Base-by-base conservation (phyloP, 2,329 filamentous ascomycete genomes). In the Didymella keratinophila region DNA sequence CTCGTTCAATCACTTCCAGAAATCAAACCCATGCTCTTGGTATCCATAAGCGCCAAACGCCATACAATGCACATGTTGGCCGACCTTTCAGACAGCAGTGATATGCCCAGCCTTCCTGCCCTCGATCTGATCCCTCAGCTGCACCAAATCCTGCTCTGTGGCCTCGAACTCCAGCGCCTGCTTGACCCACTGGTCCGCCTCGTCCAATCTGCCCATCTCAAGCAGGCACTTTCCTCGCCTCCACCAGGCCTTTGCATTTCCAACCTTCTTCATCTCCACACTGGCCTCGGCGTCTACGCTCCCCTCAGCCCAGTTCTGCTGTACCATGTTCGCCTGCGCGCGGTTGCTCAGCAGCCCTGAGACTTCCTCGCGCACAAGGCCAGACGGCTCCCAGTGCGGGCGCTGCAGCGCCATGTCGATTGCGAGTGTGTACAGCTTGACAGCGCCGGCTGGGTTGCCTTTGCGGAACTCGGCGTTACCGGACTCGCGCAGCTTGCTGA, bases 161-260 rank as follows among this genome's bases (percentile, higher is more conserved):
- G 89, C 90, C 80, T 96, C 93, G 75, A 93, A 88, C 81, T 97
- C 94, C 56, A 97, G 77, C 0, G 87, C 93, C 72, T 86, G 84
- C 65, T 84, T 84, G 39, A 97, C 84, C 87, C 93, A 96, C 63
- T 89, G 87, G 69, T 83, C 83, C 1, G 93, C 93, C 85, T 98
- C 94, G 54, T 91, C 87, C 71, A 91, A 79, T 60, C 94, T 79
- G 1, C 90, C 90, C 95, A 98, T 98, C 86, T 99, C 95, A 65
- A 89, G 79, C 73, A 98, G 78, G 74, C 92, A 96, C 80, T 87
- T 88, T 10, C 91, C 95, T 61, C 91, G 83, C 61, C 95, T 84
- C 89, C 92, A 97, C 92, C 94, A 98, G 0, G 89, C 93, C 86
- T 98, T 98, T 1, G 91, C 88, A 77, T 99, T 98, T 37, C 90